Conservation (phyloP, 345 rosid genomes). For the Hirschfeldia incana region DNA sequence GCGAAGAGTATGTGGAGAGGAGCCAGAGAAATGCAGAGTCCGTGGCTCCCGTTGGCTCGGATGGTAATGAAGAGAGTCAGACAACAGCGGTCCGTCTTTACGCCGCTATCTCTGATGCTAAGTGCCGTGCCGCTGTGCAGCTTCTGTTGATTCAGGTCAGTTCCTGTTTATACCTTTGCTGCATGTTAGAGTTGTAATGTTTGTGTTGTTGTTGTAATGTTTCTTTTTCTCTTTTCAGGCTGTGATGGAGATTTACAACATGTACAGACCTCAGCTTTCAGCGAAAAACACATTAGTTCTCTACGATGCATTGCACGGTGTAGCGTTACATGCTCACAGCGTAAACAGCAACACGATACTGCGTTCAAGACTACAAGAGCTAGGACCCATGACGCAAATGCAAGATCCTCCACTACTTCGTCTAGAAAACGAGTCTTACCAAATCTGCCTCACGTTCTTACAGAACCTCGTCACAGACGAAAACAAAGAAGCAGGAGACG, state of each 20-base stretch:
- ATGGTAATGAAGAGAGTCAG: constrained; percentile 52
- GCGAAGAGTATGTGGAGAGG: constrained; percentile 46
- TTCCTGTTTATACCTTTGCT: constrained; percentile 9
- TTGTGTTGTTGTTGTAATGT: neutral
- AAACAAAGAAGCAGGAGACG: constrained; percentile 49
- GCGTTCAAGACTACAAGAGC: constrained; percentile 76
- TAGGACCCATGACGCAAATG: constrained; percentile 90
- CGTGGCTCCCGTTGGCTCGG: constrained; percentile 40
- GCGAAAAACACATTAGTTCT: constrained; percentile 72
- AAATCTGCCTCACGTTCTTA: constrained; percentile 84
- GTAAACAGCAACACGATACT: constrained; percentile 59
- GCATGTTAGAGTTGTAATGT: neutral
- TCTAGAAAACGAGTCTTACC: constrained; percentile 92
- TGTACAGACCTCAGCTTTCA: constrained; percentile 75
- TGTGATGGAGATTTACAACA: constrained; percentile 88
- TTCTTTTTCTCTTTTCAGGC: constrained; percentile 51
- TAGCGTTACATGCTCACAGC: constrained; percentile 79
- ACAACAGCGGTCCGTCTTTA: constrained; percentile 48
- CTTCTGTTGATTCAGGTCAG: constrained; percentile 91
- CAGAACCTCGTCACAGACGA: constrained; percentile 71
- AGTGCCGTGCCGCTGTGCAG: constrained; percentile 97
- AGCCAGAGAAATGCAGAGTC: constrained; percentile 46
- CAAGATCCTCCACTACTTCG: constrained; percentile 96
- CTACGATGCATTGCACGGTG: constrained; percentile 73
- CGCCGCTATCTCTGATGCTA: constrained; percentile 74